Base-by-base conservation (phyloP, 371 early-diverging fungal genomes). In the Lichtheimia ornata region DNA sequence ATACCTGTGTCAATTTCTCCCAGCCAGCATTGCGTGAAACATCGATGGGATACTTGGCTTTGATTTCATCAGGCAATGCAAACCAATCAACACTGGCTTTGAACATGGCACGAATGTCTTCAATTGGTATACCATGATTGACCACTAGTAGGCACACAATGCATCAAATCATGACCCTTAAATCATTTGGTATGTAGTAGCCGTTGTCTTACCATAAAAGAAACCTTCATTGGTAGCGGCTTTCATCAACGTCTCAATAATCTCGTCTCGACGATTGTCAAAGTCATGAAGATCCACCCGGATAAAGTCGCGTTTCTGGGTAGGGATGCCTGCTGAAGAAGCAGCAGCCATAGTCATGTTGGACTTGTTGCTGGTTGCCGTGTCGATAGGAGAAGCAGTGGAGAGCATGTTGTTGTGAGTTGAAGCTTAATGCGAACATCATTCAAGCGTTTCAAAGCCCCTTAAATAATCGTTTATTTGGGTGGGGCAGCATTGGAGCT, bases 11-110 rank as follows among this genome's bases (percentile, higher is more conserved):
- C 11, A 73, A 47, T 35, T 70, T 70, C 22, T 73, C 73, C 67
- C 68, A 73, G 28, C 70, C 73, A 11, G 73, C 73, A 40, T 73
- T 73, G 59, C 73, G 58, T 18, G 65, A 61, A 13, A 67, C 65
- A 53, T 73, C 73, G 17, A 73, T 64, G 5, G 70, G 63, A 20
- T 69, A 49, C 54, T 70, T 58, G 35, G 43, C 56, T 22, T 73
- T 73, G 59, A 63, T 58, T 11, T 53, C 53, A 61, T 73, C 71
- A 13, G 70, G 63, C 2, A 73, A 50, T 4, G 64, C 68, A 47
- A 73, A 73, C 43, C 70, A 73, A 24, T 67, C 60, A 18, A 63
- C 65, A 14, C 71, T 73, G 1, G 64, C 58, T 45, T 67, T 41
- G 52, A 73, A 70, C 70, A 73, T 73, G 30, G 53, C 53, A 15